Percentiles rank a stretch among this genome's conserved stretches.
These are phyloP conservation scores for Talaromyces rugulosus DNA, from an alignment of 2,329 filamentous ascomycete species.

Conservation along the genomic window DNA sequence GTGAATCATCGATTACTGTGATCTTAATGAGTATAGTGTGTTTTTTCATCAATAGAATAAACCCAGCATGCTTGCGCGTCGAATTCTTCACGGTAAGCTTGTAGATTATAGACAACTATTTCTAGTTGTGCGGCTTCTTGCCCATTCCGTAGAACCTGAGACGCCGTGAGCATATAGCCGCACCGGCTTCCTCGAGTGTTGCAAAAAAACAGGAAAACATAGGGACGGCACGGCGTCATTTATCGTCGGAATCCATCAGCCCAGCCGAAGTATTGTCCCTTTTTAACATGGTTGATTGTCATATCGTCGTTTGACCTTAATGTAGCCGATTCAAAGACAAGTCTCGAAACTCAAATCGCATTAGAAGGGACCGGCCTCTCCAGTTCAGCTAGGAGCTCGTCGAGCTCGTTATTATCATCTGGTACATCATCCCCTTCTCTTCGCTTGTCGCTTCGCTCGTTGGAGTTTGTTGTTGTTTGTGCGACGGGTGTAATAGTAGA, in stretches of 20 bases:
- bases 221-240: background rate
- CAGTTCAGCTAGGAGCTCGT: constrained; percentile 6
- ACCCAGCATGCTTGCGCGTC: too few relatives aligned
- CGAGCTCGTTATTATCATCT: constrained; percentile 6
- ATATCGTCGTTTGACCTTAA: background rate
- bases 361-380: background rate
- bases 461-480: background rate
- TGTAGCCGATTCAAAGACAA: too few relatives aligned
- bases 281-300: background rate
- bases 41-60: background rate
- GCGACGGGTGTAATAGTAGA: background rate
- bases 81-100: background rate
- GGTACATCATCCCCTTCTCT: background rate
- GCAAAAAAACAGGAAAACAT: background rate
- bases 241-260: background rate
- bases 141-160: background rate
- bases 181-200: background rate
- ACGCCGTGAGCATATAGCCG: background rate
- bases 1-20: background rate
- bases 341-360: background rate
- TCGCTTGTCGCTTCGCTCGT: background rate
- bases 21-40: background rate
- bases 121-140: background rate
- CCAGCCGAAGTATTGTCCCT: background rate
- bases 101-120: background rate